Evolutionary conservation across 192 early-diverging fungal genomes (phyloP), one percentile per base, ranked within the genome.

Genomic region (Backusella mclennaniae): DNA sequence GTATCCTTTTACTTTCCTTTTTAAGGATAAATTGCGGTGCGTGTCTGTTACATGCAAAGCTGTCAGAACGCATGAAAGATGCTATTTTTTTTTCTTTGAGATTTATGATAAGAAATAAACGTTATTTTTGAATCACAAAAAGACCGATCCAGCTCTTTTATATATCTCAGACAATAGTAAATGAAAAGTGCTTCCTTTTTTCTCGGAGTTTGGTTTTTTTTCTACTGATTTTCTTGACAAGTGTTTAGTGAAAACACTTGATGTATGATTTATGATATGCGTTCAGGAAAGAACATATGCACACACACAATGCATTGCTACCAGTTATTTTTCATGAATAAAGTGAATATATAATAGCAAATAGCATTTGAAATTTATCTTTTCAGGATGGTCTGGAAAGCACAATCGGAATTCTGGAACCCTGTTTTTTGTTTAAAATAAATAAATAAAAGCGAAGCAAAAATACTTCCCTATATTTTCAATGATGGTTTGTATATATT

Each of bases 131-230:
- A 63, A 63, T 63, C 56, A 63, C 56, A 63, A 29, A 63, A 63
- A 29, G 56, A 29, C 56, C 56, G 56, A 26, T 29, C 26, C 11
- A 23, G 26, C 56, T 29, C 56, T 63, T 29, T 63, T 63, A 23
- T 59, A 26, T 59, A 59, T 26, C 53, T 59, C 53, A 59, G 53
- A 59, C 23, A 59, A 59, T 59, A 59, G 53, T 12, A 26, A 59
- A 59, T 59, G 53, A 59, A 59, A 59, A 59, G 53, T 59, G 53
- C 53, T 59, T 59, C 53, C n/a, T 53, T 59, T 49, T 26, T 59
- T 59, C 12, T 1, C 21, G 53, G 21, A 8, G 21, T 56, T 56
- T 23, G 23, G 4, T 59, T 59, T 59, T 11, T 59, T 9, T 63
- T 63, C 56, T 63, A 63, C 29, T 26, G 9, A 29, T 63, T 14